phyloP scores from a whole-genome alignment of 768 basidiomycete species.

The Crepidotus variabilis region DNA sequence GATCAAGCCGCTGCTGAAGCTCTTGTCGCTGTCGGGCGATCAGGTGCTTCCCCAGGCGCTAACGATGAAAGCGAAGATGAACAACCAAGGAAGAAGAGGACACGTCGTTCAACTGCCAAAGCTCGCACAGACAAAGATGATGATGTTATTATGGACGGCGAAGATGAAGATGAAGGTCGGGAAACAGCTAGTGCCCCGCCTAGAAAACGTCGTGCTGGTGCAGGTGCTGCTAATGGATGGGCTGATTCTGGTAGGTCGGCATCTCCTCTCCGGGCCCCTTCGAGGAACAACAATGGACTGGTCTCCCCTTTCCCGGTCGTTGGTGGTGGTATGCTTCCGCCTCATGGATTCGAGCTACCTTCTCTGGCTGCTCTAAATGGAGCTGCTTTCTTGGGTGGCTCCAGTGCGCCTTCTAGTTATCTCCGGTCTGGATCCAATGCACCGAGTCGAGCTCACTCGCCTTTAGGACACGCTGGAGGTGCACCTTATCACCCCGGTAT shows the following conservation, averaged over 20 bases:
- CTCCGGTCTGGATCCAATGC: constrained; percentile 61
- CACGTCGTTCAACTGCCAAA: constrained; percentile 31
- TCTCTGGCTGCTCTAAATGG: constrained; percentile 42
- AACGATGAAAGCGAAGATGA: constrained; percentile 43
- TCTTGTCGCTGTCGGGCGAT: constrained; percentile 76
- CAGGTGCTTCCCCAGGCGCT: constrained; percentile 27
- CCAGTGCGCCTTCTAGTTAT: constrained; percentile 50
- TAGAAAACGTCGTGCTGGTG: constrained; percentile 20
- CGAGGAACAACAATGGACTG: constrained; percentile 14
- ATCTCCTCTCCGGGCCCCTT: constrained; percentile 27
- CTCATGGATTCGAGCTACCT: constrained; percentile 58
- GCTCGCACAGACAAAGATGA: constrained; percentile 31
- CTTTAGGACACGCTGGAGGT: constrained; percentile 40
- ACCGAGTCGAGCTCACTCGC: constrained; percentile 73
- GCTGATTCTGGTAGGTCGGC: constrained; percentile 29
- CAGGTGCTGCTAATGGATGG: constrained; percentile 24
- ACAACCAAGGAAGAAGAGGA: constrained; percentile 59
- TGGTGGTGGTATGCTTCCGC: constrained; percentile 7
- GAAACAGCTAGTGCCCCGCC: constrained; percentile 9
- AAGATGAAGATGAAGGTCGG: constrained; percentile 23
- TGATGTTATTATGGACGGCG: constrained; percentile 49
- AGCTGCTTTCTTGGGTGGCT: constrained; percentile 29
- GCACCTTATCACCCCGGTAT: constrained; percentile 39
- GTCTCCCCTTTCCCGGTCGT: constrained; percentile 12
- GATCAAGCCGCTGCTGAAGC: constrained; percentile 91